Evolutionary conservation across 352 stramenopile species (phyloP).

Genomic region (Phytophthora agathidicida): DNA sequence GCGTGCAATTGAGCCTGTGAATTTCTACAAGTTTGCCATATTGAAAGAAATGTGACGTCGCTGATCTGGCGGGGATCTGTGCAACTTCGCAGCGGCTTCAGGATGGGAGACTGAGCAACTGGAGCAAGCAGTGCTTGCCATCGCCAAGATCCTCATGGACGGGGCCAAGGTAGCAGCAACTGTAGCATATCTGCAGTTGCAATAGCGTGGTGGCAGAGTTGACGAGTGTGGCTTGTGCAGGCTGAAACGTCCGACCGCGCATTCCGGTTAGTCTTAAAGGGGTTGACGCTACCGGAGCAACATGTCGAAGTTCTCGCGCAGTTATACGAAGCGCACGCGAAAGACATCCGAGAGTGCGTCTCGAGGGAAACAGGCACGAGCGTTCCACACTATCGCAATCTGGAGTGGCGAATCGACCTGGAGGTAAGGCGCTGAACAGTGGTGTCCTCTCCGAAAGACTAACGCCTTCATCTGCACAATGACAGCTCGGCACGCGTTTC

Average conservation of each 20-base stretch:
- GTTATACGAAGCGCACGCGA: constrained; percentile 56
- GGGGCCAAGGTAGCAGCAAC: constrained; percentile 70
- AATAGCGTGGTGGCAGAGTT: neutral
- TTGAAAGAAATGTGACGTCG: neutral
- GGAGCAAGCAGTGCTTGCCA: constrained; percentile 58
- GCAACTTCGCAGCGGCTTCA: constrained; percentile 40
- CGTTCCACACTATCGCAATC: constrained; percentile 59
- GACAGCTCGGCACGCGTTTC: constrained; percentile 68
- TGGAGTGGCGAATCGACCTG: constrained; percentile 85
- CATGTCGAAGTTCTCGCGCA: constrained; percentile 56
- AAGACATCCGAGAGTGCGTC: constrained; percentile 60
- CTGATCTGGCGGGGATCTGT: neutral
- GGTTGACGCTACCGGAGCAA: constrained; percentile 46
- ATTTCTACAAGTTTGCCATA: neutral
- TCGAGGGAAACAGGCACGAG: constrained; percentile 43
- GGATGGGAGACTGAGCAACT: constrained; percentile 65
- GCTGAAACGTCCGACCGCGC: constrained; percentile 46
- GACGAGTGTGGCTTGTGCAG: constrained; percentile 24
- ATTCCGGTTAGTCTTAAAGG: constrained; percentile 50
- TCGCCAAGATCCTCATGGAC: constrained; percentile 84
- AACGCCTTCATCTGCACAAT: neutral
- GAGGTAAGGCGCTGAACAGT: constrained; percentile 44
- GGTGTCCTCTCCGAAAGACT: neutral
- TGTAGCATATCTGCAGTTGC: neutral
- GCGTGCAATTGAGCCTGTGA: constrained; percentile 5